These are phyloP conservation scores for Globisporangium orthogonon DNA, from an alignment of 352 stramenopile genomes.

Conservation along the genomic window DNA sequence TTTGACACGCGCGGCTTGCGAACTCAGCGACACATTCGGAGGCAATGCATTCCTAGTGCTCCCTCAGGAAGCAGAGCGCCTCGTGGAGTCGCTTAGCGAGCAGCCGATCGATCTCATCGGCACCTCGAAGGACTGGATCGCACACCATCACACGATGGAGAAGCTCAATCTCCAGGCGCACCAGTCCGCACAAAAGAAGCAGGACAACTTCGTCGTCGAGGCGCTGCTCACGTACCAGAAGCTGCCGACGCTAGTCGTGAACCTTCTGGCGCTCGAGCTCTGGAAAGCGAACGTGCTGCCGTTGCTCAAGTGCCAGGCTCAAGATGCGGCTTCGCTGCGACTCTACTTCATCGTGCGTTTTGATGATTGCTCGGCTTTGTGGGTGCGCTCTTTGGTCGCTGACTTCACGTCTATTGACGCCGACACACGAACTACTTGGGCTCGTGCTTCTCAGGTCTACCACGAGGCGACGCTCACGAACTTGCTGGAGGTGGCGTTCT, in stretches of 20 bases:
- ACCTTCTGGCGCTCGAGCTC: constrained; percentile 86
- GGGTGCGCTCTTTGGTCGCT: background rate
- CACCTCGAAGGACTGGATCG: constrained; percentile 60
- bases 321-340: constrained; percentile 63
- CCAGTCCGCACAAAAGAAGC: constrained; percentile 84
- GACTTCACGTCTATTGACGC: background rate
- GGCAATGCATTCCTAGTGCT: constrained; percentile 50
- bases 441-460: constrained; percentile 46
- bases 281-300: constrained; percentile 86
- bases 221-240: constrained; percentile 90
- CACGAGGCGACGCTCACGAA: constrained; percentile 88
- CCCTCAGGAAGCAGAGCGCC: constrained; percentile 73
- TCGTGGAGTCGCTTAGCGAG: constrained; percentile 67
- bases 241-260: constrained; percentile 79
- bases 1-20: too few relatives aligned
- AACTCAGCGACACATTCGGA: constrained; percentile 6
- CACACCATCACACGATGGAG: constrained; percentile 85
- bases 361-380: background rate
- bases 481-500: constrained; percentile 86
- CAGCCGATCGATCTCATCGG: constrained; percentile 66
- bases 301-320: constrained; percentile 37
- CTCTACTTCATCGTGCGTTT: constrained; percentile 87
- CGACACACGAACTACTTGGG: too few relatives aligned
- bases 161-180: constrained; percentile 93
- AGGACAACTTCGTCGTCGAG: constrained; percentile 94